Conservation (phyloP, 2,329 filamentous ascomycete genomes). For the Ophiostoma angusticollis region DNA sequence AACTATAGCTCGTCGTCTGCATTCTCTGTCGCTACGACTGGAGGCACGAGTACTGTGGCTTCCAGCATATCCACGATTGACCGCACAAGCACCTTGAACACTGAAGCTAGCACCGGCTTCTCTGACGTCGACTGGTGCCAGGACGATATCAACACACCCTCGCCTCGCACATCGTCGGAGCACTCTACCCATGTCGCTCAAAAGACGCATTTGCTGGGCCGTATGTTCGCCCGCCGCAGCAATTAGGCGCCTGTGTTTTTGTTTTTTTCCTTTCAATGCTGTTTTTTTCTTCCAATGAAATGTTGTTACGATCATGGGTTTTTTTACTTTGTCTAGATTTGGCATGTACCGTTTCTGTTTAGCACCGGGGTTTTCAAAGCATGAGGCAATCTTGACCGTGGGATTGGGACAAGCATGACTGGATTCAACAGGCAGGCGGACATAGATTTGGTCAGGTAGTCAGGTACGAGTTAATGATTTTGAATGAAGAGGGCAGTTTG, state of each 20-base stretch:
- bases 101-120: background rate
- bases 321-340: background rate
- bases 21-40: constrained; percentile 6
- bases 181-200: constrained; percentile 1
- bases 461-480: too few species aligned
- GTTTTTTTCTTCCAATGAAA: background rate
- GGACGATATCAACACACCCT: background rate
- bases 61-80: constrained; percentile 1
- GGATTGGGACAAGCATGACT: too few species aligned
- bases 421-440: too few species aligned
- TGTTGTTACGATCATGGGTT: too few species aligned
- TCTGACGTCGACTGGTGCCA: background rate
- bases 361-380: too few species aligned
- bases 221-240: constrained; percentile 15
- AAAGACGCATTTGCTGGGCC: constrained; percentile 10
- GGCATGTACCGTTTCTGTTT: too few species aligned
- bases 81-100: background rate
- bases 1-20: constrained; percentile 9
- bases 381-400: too few species aligned
- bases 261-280: background rate
- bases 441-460: too few species aligned
- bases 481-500: too few species aligned
- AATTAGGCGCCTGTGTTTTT: constrained; percentile 1
- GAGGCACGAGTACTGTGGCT: background rate
- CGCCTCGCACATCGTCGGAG: constrained; percentile 4